Base-by-base conservation (phyloP, 2,329 filamentous ascomycete species). In the Amauroascus niger region DNA sequence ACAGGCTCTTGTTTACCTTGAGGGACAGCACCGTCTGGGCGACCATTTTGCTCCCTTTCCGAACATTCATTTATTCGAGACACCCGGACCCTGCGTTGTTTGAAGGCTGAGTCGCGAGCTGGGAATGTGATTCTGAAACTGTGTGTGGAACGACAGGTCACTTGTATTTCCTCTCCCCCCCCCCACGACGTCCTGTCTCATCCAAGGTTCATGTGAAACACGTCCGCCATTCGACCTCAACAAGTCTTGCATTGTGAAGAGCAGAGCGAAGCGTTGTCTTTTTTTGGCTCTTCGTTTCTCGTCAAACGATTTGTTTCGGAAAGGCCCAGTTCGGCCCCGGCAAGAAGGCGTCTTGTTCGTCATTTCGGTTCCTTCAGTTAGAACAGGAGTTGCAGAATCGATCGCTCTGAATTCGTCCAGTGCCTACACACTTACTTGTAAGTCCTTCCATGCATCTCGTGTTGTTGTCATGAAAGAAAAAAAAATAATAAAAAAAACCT, bases 171-270 rank as follows among this genome's bases (percentile, higher is more conserved):
- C 13, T 50, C 9, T 43, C 28, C n/a, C 2, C 6, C 22, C 28
- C 33, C 14, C n/a, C 13, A 35, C 24, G 16, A 22, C n/a, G 6
- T 52, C 30, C 24, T 37, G 50, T 46, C 50, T 46, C 50, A 46
- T 52, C 50, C 41, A 52, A 39, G 50, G 50, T 52, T 46, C 50
- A 52, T 18, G 46, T 52, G 50, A 52, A 52, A 52, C 50, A 46
- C 50, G 49, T 16, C 41, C 50, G 18, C 30, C 30, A 28, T 39
- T 35, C 48, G 24, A 33, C 48, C 48, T 41, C 24, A 43, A 22
- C 18, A 39, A 37, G 32, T 49, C 20, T 32, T 41, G 16, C 35
- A 8, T 30, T 41, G 32, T 40, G 9, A 9, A n/a, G 18, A 22
- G 5, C 14, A 20, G 37, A 20, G 5, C 22, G 9, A 35, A 49